phyloP scores from a whole-genome alignment of 345 rosid genomes.

The Linum lewisii region DNA sequence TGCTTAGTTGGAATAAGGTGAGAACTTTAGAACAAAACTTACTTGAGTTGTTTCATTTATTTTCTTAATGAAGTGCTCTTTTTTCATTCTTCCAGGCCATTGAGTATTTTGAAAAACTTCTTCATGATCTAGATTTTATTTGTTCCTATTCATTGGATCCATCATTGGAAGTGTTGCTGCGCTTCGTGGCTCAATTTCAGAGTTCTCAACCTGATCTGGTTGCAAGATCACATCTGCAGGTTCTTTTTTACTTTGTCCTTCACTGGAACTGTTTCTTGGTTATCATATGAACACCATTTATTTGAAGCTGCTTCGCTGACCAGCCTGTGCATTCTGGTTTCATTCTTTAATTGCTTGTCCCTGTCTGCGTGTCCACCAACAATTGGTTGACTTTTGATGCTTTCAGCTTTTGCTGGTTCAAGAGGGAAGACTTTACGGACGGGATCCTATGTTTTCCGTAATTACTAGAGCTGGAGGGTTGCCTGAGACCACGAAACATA shows the following conservation, averaged over 20 bases:
- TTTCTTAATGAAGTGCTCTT: slow-evolving; percentile 14
- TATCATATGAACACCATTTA: neutral
- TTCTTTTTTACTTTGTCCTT: slow-evolving; percentile 12
- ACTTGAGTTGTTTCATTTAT: neutral
- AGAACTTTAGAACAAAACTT: slow-evolving; percentile 10
- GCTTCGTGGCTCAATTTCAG: slow-evolving; percentile 76
- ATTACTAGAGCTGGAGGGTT: slow-evolving; percentile 60
- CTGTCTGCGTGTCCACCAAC: slow-evolving; percentile 7
- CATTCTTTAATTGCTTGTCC: neutral
- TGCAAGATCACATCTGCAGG: slow-evolving; percentile 98
- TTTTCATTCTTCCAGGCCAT: slow-evolving; percentile 49
- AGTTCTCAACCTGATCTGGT: slow-evolving; percentile 83
- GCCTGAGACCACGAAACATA: slow-evolving; percentile 56
- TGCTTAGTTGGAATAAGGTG: slow-evolving; percentile 85
- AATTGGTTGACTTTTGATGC: slow-evolving; percentile 12
- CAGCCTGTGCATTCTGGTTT: neutral
- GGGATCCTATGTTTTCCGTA: slow-evolving; percentile 60
- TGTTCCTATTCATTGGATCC: slow-evolving; percentile 68
- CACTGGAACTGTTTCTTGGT: neutral
- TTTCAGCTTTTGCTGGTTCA: slow-evolving; percentile 83
- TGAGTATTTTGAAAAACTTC: slow-evolving; percentile 85
- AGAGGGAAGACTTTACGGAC: slow-evolving; percentile 93
- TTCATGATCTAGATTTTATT: slow-evolving; percentile 69
- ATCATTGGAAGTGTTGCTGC: slow-evolving; percentile 54
- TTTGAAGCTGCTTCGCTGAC: neutral